These are phyloP conservation scores for Sextonia rubra DNA, from an alignment of 164 flowering plant genomes.

Conservation along the genomic window DNA sequence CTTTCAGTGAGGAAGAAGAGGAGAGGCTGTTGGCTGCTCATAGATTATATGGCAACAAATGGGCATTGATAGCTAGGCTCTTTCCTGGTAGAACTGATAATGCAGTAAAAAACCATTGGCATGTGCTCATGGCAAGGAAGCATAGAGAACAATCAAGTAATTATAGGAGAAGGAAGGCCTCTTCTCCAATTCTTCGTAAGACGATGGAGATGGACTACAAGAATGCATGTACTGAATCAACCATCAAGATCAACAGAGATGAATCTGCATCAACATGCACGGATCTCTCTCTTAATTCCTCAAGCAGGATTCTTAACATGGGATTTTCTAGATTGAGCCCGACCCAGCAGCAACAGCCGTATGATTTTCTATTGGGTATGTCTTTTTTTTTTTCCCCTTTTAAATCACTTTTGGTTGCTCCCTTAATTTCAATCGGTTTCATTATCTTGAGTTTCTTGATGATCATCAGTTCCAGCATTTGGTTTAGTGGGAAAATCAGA, in stretches of 20 bases:
- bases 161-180: slow-evolving; percentile 34
- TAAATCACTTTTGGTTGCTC: neutral
- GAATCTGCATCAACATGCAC: slow-evolving; percentile 55
- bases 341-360: slow-evolving; percentile 5
- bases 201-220: slow-evolving; percentile 10
- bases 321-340: slow-evolving; percentile 18
- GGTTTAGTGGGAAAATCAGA: too few relatives aligned
- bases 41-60: slow-evolving; percentile 55
- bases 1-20: slow-evolving; percentile 74
- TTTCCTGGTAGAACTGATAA: slow-evolving; percentile 83
- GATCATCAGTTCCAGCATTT: neutral
- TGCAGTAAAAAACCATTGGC: slow-evolving; percentile 85
- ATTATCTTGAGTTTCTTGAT: neutral
- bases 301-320: slow-evolving; percentile 14
- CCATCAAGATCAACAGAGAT: slow-evolving; percentile 34
- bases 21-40: slow-evolving; percentile 65
- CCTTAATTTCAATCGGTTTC: neutral
- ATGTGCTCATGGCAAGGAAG: slow-evolving; percentile 71
- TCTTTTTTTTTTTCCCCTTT: neutral
- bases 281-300: slow-evolving; percentile 45
- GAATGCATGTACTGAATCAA: slow-evolving; percentile 41
- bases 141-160: slow-evolving; percentile 45
- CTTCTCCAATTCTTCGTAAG: slow-evolving; percentile 9
- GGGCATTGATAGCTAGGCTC: slow-evolving; percentile 75
- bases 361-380: slow-evolving; percentile 22